Evolutionary conservation across 352 stramenopile species (phyloP), one percentile per base, ranked within the genome.

Genomic region (Pythium angustatum): DNA sequence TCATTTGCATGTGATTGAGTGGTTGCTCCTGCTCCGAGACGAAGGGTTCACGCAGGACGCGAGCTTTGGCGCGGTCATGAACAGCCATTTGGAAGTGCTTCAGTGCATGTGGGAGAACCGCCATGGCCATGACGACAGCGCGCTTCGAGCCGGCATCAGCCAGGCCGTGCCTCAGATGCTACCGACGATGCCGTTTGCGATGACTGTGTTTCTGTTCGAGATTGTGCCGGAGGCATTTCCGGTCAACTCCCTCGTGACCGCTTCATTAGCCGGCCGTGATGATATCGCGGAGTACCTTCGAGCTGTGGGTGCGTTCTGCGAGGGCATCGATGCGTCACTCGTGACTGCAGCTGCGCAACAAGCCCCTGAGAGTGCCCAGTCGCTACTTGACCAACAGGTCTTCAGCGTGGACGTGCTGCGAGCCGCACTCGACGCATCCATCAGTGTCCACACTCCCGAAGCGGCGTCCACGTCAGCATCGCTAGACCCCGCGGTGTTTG

Each of bases 21-120:
- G 53, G 53, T 28, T 60, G 26, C 8, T 62, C 15, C 26, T 62
- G 28, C 41, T 62, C 7, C 36, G 54, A 2, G 54, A 62, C 5
- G 54, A 44, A 53, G 36, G 54, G 9, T 62, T 62, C 22, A 53
- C 40, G 28, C 14, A 51, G 17, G 41, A 52, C 5, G 54, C 54
- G 10, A 33, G 24, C 28, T 30, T 6, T 5, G 54, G 40, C 2
- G 54, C 54, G 24, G 12, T 53, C 28, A 44, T 31, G n/a, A 52
- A 53, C 41, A 41, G 54, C 27, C 41, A 62, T 44, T 1, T 41
- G 9, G 34, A 62, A 44, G 41, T 62, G n/a, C 27, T 62, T 10
- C 54, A 62, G 41, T 62, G 54, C 26, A 27, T 62, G 54, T 62
- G 54, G 54, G 54, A 62, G 28, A 52, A 38, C 36, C n/a, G 40